A percentile compares a stretch with the other conserved stretches of the same genome.
phyloP scores from a whole-genome alignment of 2,329 filamentous ascomycete species.

The Sordariomycetes sp. region DNA sequence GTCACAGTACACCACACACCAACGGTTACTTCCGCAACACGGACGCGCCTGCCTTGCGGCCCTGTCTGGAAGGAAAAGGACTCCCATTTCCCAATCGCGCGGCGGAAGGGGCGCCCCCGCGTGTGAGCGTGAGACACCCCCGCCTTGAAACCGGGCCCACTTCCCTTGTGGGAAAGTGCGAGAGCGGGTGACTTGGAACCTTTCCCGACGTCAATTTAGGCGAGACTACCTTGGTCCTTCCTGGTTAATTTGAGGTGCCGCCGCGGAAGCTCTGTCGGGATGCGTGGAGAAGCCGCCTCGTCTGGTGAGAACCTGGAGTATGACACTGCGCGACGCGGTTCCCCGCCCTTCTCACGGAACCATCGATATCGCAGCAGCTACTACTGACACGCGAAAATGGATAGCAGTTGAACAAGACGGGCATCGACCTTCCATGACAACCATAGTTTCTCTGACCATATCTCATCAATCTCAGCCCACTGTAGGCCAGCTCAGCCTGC shows the following conservation, averaged over 20 bases:
- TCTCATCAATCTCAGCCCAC: no score
- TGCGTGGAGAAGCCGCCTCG: background rate
- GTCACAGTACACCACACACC: no score
- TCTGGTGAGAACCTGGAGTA: background rate
- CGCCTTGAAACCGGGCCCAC: background rate
- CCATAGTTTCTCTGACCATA: no score
- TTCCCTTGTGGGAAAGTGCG: background rate
- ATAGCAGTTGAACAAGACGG: no score
- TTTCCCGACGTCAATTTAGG: slow-evolving; percentile 2
- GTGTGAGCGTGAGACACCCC: background rate
- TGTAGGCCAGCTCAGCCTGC: no score
- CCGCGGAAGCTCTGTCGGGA: background rate
- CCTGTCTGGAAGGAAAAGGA: background rate
- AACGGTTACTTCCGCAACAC: no score
- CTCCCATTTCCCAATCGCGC: background rate
- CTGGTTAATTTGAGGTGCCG: slow-evolving; percentile 3
- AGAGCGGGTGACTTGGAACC: background rate
- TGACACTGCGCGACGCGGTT: background rate
- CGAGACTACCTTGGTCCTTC: slow-evolving; percentile 1
- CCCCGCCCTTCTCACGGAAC: no score
- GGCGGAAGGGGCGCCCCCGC: background rate
- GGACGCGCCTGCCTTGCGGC: background rate
- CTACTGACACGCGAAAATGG: no score
- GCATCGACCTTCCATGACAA: no score
- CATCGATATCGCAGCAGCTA: no score